Evolutionary conservation across 805 yeast species (phyloP).

Genomic region (Saturnispora halmiae): DNA sequence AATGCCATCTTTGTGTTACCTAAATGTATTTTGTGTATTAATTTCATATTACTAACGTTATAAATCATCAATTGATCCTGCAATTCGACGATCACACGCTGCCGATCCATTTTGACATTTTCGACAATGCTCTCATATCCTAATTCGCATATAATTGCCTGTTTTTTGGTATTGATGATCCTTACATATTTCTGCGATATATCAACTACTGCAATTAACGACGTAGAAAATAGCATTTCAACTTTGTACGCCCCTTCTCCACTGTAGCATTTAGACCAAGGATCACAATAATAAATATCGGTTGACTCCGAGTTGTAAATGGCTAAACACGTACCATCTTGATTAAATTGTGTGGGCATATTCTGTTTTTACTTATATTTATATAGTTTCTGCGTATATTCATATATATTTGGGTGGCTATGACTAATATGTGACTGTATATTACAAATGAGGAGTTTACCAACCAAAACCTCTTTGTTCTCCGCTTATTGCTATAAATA

Average conservation of each 20-base stretch:
- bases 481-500: too few relatives aligned
- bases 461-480: too few relatives aligned
- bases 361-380: not conserved
- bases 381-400: too few relatives aligned
- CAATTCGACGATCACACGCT: constrained; percentile 68
- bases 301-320: constrained; percentile 58
- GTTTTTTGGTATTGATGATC: constrained; percentile 75
- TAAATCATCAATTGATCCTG: constrained; percentile 78
- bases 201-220: constrained; percentile 66
- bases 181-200: constrained; percentile 74
- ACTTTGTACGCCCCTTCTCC: constrained; percentile 45
- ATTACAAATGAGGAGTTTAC: too few relatives aligned
- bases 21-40: constrained; percentile 59
- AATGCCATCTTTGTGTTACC: constrained; percentile 29
- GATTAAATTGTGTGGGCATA: constrained; percentile 49
- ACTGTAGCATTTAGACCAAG: constrained; percentile 65
- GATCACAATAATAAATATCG: constrained; percentile 78
- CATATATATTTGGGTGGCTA: too few relatives aligned
- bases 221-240: constrained; percentile 87
- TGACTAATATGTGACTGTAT: too few relatives aligned
- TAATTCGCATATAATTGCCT: constrained; percentile 72
- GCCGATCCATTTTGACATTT: constrained; percentile 70
- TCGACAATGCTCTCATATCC: constrained; percentile 73
- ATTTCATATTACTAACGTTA: constrained; percentile 83
- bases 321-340: constrained; percentile 76